Base-by-base conservation (phyloP, 768 basidiomycete species). In the Mycena haematopus region DNA sequence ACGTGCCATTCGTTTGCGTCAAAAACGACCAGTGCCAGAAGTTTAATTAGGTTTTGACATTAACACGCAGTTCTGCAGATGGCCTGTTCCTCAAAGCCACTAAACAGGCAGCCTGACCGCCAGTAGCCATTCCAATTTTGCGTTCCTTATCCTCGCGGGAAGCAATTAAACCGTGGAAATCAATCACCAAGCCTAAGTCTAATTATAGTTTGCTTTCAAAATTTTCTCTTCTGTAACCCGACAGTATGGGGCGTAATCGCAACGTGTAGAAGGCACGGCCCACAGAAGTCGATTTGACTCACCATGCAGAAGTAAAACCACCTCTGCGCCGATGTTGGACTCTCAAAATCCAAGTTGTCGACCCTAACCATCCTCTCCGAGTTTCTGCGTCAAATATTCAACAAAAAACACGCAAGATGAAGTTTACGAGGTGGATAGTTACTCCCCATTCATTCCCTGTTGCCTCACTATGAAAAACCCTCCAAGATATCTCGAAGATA, bases 401-500 rank as follows among this genome's bases (percentile, higher is more conserved):
- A 9, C 24, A 14, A 24, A 36, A 6, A 6, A 11, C 29, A 31
- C 29, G 29, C 22, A 59, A 42, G 17, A 88, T 88, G 87, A 87
- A 85, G 70, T 88, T 88, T 77, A 79, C 81, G 65, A 80, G 78
- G 87, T 86, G 60, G 70, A 79, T 9, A 24, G n/a, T 35, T 27
- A 52, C 19, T 31, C 25, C 2, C 19, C 17, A 8, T 21, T 29
- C 60, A 3, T 21, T 56, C 6, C 31, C 54, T 56, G 35, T 44
- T 29, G 6, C 29, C 33, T 35, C 24, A 60, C 38, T 36, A 15
- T 51, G 5, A 8, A 52, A 42, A 15, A 50, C 15, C 29, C 31
- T 8, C 0, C 53, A 61, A 91, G 90, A 67, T 86, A 90, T 72
- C 77, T 91, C n/a, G 78, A 85, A 67, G 88, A 91, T 70, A 87